A percentile compares a stretch with the other conserved stretches of the same genome.
Conservation (phyloP, 1,284 basidiomycete genomes). For the Heterobasidion occidentale region DNA sequence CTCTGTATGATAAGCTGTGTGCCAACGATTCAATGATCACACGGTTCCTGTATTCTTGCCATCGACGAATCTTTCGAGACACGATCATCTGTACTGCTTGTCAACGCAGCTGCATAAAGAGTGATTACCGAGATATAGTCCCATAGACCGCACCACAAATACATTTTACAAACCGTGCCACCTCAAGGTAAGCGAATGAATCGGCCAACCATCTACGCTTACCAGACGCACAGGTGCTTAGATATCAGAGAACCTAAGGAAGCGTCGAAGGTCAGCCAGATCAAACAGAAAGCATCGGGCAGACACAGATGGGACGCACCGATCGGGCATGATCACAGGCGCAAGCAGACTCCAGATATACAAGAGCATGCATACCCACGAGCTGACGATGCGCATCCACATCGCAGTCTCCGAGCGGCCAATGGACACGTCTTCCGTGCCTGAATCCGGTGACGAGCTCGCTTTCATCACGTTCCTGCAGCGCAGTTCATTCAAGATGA, state of each 20-base stretch:
- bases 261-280: neutral
- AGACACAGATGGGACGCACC: constrained; percentile 31
- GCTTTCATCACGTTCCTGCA: constrained; percentile 66
- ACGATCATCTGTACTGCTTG: no score
- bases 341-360: constrained; percentile 91
- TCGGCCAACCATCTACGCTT: no score
- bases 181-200: no score
- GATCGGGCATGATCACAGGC: constrained; percentile 83
- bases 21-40: no score
- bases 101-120: no score
- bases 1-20: no score
- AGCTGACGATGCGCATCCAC: constrained; percentile 98
- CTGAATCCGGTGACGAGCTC: constrained; percentile 38
- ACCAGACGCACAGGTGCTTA: neutral
- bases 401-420: constrained; percentile 94
- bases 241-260: constrained; percentile 8
- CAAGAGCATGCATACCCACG: constrained; percentile 88
- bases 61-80: no score
- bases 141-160: no score
- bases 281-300: neutral
- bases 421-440: constrained; percentile 75
- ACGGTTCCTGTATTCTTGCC: no score
- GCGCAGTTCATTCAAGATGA: neutral
- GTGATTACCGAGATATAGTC: no score
- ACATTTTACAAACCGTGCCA: no score